Evolutionary conservation across 208 protist genomes (phyloP).

Genomic region (Crithidia brevicula): DNA sequence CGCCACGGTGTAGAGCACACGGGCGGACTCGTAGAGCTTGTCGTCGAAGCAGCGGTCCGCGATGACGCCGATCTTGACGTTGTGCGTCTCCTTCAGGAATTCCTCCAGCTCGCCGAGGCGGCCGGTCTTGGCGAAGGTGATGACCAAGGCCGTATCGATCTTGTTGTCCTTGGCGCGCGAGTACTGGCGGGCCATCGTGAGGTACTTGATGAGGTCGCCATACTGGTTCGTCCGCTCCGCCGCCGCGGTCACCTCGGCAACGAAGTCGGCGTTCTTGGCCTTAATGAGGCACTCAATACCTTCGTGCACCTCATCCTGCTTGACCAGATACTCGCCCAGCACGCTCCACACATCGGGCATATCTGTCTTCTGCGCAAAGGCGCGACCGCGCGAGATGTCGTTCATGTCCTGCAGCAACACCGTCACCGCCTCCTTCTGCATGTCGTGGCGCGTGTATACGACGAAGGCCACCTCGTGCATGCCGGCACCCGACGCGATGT

Average conservation of each 20-base stretch:
- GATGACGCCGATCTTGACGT: constrained; percentile 95
- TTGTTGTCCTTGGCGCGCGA: constrained; percentile 82
- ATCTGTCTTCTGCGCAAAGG: constrained; percentile 96
- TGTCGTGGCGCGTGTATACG: constrained; percentile 98
- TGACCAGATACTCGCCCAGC: constrained; percentile 96
- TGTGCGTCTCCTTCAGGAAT: constrained; percentile 98
- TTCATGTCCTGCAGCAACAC: constrained; percentile 98
- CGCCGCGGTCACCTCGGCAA: constrained; percentile 92
- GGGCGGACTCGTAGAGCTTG: constrained; percentile 97
- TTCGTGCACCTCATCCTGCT: constrained; percentile 90
- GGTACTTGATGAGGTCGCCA: constrained; percentile 97
- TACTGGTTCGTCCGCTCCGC: constrained; percentile 94
- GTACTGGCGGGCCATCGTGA: constrained; percentile 97
- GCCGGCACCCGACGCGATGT: constrained; percentile 91
- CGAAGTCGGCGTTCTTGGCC: constrained; percentile 96
- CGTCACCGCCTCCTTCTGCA: constrained; percentile 96
- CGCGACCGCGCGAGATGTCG: constrained; percentile 93
- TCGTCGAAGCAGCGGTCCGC: constrained; percentile 99
- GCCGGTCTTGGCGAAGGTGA: constrained; percentile 97
- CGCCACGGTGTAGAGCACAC: constrained; percentile 97
- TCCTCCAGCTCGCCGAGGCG: constrained; percentile 98
- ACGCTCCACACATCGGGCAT: constrained; percentile 94
- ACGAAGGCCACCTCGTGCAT: constrained; percentile 99
- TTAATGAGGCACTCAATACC: constrained; percentile 98
- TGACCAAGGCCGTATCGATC: constrained; percentile 99